These are phyloP conservation scores for Striga asiatica DNA, from an alignment of 257 asterid species.

Conservation along the genomic window DNA sequence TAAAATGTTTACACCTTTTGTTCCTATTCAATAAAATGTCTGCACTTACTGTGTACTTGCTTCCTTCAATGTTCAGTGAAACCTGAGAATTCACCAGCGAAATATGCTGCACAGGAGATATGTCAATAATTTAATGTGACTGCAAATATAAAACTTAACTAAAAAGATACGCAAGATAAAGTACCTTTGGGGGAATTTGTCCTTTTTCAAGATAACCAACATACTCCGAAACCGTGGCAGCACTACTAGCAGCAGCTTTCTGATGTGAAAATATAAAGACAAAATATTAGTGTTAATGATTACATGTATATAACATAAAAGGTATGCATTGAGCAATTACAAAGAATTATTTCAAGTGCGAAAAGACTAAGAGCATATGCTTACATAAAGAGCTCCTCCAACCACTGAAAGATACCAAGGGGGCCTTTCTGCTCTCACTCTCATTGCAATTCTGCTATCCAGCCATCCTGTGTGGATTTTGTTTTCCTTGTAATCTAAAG, in stretches of 20 bases:
- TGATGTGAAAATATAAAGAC: conserved; percentile 29
- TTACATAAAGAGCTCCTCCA: conserved; percentile 97
- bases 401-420: conserved; percentile 99
- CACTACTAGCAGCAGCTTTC: conserved; percentile 99
- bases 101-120: conserved; percentile 69
- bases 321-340: background rate
- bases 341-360: conserved; percentile 10
- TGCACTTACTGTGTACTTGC: conserved; percentile 87
- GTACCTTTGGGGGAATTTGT: conserved; percentile 97
- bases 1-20: background rate
- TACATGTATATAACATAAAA: background rate
- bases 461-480: conserved; percentile 99
- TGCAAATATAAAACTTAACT: conserved; percentile 16
- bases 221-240: conserved; percentile 90
- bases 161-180: conserved; percentile 8
- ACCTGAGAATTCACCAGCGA: conserved; percentile 92
- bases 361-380: conserved; percentile 21
- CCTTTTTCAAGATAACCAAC: conserved; percentile 99
- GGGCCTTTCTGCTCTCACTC: conserved; percentile 99
- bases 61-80: conserved; percentile 95
- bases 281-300: conserved; percentile 13
- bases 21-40: background rate
- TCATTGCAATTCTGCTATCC: conserved; percentile 99
- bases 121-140: conserved; percentile 15
- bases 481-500: conserved; percentile 86